Percentiles rank a stretch among this genome's conserved stretches.
These are phyloP conservation scores for Cucurbita maxima DNA, from an alignment of 306 rosid species.

Conservation along the genomic window DNA sequence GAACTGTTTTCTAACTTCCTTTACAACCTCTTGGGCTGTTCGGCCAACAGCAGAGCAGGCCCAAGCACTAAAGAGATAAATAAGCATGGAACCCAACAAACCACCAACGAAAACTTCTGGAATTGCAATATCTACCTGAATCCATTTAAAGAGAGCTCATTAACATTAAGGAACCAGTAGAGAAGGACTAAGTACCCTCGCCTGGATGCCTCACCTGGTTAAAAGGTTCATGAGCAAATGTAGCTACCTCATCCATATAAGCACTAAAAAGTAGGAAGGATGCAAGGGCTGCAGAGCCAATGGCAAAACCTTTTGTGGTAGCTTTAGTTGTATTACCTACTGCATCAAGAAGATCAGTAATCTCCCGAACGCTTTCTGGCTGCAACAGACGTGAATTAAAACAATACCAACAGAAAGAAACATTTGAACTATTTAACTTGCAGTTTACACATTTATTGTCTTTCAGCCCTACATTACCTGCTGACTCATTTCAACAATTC, in stretches of 20 bases:
- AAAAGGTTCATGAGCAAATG: conserved; percentile 65
- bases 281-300: conserved; percentile 98
- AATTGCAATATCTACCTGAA: conserved; percentile 96
- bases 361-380: conserved; percentile 98
- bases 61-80: conserved; percentile 90
- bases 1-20: conserved; percentile 94
- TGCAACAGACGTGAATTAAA: conserved; percentile 18
- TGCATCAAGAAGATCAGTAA: conserved; percentile 92
- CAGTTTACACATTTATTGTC: neutral
- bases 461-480: conserved; percentile 41
- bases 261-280: conserved; percentile 98
- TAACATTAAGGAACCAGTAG: conserved; percentile 3
- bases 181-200: conserved; percentile 6
- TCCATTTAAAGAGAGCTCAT: conserved; percentile 10
- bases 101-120: conserved; percentile 94
- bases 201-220: conserved; percentile 46
- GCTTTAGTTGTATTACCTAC: conserved; percentile 99
- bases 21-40: conserved; percentile 98
- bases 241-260: conserved; percentile 89
- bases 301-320: conserved; percentile 96
- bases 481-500: conserved; percentile 99
- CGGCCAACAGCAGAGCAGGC: conserved; percentile 96
- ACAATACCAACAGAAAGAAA: neutral
- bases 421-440: neutral
- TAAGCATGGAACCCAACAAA: conserved; percentile 94